Conservation (phyloP, 225 moss, liverwort and hornwort genomes). For the Rhytidiadelphus loreus region DNA sequence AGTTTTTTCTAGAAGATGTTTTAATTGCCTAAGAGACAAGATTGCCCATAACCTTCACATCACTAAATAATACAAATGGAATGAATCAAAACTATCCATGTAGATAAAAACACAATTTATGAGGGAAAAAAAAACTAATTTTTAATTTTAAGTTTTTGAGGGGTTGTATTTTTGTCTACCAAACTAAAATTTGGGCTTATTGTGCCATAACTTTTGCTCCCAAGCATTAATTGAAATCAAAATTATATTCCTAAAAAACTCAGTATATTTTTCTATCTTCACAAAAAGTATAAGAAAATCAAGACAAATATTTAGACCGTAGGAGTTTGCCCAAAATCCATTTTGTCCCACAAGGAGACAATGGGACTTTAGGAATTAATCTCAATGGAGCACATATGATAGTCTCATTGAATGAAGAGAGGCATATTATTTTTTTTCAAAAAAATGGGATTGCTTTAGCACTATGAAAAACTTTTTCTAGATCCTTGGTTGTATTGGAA, state of each 20-base stretch:
- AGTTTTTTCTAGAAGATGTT: no score
- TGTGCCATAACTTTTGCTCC: background rate
- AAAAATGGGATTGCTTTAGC: background rate
- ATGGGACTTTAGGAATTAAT: background rate
- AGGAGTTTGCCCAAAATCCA: background rate
- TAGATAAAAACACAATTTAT: background rate
- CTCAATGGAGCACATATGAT: background rate
- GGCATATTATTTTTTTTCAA: background rate
- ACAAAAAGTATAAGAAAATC: background rate
- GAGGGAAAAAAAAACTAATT: fast-evolving
- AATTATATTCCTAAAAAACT: background rate
- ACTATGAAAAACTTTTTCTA: background rate
- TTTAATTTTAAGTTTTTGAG: no score
- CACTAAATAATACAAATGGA: no score
- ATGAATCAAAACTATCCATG: no score
- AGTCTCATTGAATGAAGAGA: background rate
- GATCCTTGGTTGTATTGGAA: background rate
- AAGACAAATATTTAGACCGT: background rate
- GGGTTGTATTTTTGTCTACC: no score
- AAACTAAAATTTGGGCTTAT: background rate
- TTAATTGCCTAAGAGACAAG: no score
- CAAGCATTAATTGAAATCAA: fast-evolving
- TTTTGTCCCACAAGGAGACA: fast-evolving
- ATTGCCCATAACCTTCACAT: no score
- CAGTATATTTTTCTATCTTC: background rate